A percentile compares a stretch with the other conserved stretches of the same genome.
Evolutionary conservation across 176 grass and related monocot genomes (phyloP).

Genomic region (Carex littledalei): DNA sequence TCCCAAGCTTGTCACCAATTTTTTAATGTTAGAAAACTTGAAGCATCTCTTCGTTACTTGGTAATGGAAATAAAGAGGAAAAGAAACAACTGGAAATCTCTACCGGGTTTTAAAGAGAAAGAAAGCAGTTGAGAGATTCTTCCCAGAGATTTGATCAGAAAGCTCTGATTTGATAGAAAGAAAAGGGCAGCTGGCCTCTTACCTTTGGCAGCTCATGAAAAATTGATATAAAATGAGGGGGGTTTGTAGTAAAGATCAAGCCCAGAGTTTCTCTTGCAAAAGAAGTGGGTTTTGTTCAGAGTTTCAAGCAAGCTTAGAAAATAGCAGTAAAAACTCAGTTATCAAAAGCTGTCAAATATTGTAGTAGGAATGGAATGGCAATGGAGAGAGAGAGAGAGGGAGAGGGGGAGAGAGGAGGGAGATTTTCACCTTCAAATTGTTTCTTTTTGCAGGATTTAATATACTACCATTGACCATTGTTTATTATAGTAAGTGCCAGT

Average conservation of each 20-base stretch:
- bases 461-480: not conserved
- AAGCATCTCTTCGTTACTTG: slow-evolving; percentile 16
- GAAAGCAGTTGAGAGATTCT: slow-evolving; percentile 42
- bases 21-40: slow-evolving; percentile 7
- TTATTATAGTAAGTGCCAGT: slow-evolving; percentile 9
- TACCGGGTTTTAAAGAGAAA: slow-evolving; percentile 32
- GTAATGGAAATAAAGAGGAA: slow-evolving; percentile 23
- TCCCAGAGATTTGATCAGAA: slow-evolving; percentile 32
- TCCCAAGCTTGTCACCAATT: slow-evolving; percentile 42
- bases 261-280: slow-evolving; percentile 21
- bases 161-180: slow-evolving; percentile 63
- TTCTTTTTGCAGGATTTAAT: slow-evolving; percentile 6
- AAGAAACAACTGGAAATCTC: not conserved
- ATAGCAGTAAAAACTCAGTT: slow-evolving; percentile 20
- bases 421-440: slow-evolving; percentile 25
- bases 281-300: slow-evolving; percentile 16
- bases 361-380: slow-evolving; percentile 15
- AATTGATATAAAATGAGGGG: not conserved
- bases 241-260: slow-evolving; percentile 20
- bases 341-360: slow-evolving; percentile 19
- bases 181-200: slow-evolving; percentile 23
- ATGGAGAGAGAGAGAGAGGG: slow-evolving; percentile 1
- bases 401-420: slow-evolving; percentile 6
- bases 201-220: slow-evolving; percentile 13
- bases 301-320: slow-evolving; percentile 16